A percentile compares a stretch with the other conserved stretches of the same genome.
These are phyloP conservation scores for Lentinus tigrinus DNA, from an alignment of 768 basidiomycete species.

Conservation along the genomic window DNA sequence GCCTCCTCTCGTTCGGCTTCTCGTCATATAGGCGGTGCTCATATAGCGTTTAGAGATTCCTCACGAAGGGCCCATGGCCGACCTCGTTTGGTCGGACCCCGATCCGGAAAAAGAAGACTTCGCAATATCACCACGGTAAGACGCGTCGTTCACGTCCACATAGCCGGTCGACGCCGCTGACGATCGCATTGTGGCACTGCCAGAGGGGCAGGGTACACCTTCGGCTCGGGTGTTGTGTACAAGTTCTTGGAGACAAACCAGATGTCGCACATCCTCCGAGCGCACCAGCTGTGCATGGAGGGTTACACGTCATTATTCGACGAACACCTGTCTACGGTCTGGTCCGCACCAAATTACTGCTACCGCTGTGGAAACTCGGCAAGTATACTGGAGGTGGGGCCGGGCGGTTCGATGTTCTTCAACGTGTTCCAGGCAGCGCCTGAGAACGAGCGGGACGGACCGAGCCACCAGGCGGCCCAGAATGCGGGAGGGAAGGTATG, in stretches of 20 bases:
- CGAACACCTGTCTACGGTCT: constrained; percentile 93
- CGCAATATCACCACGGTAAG: constrained; percentile 94
- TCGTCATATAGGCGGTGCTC: neutral
- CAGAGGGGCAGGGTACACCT: constrained; percentile 98
- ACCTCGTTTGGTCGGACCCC: constrained; percentile 99
- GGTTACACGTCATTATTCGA: constrained; percentile 98
- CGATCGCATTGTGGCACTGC: neutral
- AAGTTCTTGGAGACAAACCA: constrained; percentile 95
- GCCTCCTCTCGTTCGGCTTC: constrained; percentile 12
- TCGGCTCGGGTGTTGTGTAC: constrained; percentile 95
- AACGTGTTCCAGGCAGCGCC: constrained; percentile 99
- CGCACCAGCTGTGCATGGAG: constrained; percentile 99
- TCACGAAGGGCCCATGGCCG: constrained; percentile 99
- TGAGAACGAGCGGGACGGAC: constrained; percentile 94
- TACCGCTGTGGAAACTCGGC: constrained; percentile 98
- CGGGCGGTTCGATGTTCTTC: constrained; percentile 84
- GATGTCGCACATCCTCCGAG: constrained; percentile 96
- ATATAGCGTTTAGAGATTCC: constrained; percentile 76
- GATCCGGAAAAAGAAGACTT: constrained; percentile 99
- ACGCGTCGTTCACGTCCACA: constrained; percentile 18
- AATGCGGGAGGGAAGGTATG: constrained; percentile 70
- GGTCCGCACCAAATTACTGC: constrained; percentile 99
- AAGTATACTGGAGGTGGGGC: constrained; percentile 93
- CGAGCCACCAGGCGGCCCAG: constrained; percentile 73
- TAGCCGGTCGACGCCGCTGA: neutral